Evolutionary conservation across 2,329 filamentous ascomycete species (phyloP).

Genomic region (Cytospora mali): DNA sequence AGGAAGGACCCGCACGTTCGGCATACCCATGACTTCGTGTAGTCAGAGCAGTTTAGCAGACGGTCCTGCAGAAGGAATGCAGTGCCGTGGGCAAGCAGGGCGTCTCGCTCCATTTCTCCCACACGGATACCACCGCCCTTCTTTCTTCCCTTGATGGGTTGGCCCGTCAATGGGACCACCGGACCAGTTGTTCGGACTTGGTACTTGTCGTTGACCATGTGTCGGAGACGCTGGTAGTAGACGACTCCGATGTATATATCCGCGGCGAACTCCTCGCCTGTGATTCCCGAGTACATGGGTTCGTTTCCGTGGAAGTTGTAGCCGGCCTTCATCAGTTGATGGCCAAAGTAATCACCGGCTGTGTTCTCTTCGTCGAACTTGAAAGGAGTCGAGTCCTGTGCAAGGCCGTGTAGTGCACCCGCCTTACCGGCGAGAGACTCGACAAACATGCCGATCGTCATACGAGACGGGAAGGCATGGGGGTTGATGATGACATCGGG

Average conservation of each 20-base stretch:
- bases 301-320: constrained; percentile 99
- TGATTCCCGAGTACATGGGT: constrained; percentile 97
- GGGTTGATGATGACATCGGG: constrained; percentile 99
- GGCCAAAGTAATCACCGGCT: constrained; percentile 91
- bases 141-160: constrained; percentile 95
- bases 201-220: constrained; percentile 99
- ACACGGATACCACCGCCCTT: constrained; percentile 98
- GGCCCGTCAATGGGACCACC: constrained; percentile 85
- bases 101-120: constrained; percentile 98
- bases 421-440: constrained; percentile 96
- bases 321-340: constrained; percentile 91
- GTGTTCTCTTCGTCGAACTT: constrained; percentile 91
- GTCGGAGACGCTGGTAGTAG: constrained; percentile 95
- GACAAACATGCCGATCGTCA: constrained; percentile 99
- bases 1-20: constrained; percentile 88
- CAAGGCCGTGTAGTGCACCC: constrained; percentile 90
- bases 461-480: constrained; percentile 97
- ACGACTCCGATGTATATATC: constrained; percentile 98
- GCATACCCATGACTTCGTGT: constrained; percentile 87
- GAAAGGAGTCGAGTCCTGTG: constrained; percentile 95
- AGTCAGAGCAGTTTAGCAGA: constrained; percentile 95
- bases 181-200: constrained; percentile 96
- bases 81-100: constrained; percentile 90
- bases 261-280: constrained; percentile 87
- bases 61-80: constrained; percentile 94